Base-by-base conservation (phyloP, 768 basidiomycete species). In the Kwoniella pini region DNA sequence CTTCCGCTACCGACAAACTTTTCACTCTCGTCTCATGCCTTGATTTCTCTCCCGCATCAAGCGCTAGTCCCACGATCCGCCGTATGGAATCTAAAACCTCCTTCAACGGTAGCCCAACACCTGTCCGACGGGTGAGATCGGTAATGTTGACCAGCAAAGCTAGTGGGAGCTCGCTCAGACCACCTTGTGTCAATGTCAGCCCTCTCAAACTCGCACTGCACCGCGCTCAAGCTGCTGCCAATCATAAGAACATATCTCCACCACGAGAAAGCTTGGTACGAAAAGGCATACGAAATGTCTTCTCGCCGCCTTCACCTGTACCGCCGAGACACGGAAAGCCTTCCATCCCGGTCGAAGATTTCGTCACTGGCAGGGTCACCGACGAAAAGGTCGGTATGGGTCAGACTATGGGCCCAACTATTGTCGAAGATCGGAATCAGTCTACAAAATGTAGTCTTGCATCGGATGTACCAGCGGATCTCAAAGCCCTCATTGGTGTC, bases 161-260 rank as follows among this genome's bases (percentile, higher is more conserved):
- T 30, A 66, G 54, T 26, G 46, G 39, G n/a, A 63, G 61, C 30
- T 68, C 72, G 2, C 42, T 70, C 36, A 68, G 62, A 30, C 36
- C 31, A 19, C 28, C 28, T 15, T 55, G 39, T 4, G 27, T 40
- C 51, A 66, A 60, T 21, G 59, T 67, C 52, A 70, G 70, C 54
- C 76, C 75, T 0, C 64, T 78, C 49, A 70, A 71, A 36, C 38
- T 76, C 19, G 75, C 73, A 24, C 69, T 76, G 1, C 67, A 72
- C 21, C 64, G 68, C 21, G 61, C 67, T 9, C 70, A 72, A 28
- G 54, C 60, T 49, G 36, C 57, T 26, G 31, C 38, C 42, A 30
- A 50, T 36, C 38, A 61, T 43, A 31, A 55, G 49, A 31, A 17
- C 26, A 26, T 17, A 24, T 56, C 31, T 22, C 60, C 60, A 17